Percentiles rank a stretch among this genome's conserved stretches.
Evolutionary conservation across 1,284 basidiomycete genomes (phyloP).

Genomic region (Puccinia polysora): DNA sequence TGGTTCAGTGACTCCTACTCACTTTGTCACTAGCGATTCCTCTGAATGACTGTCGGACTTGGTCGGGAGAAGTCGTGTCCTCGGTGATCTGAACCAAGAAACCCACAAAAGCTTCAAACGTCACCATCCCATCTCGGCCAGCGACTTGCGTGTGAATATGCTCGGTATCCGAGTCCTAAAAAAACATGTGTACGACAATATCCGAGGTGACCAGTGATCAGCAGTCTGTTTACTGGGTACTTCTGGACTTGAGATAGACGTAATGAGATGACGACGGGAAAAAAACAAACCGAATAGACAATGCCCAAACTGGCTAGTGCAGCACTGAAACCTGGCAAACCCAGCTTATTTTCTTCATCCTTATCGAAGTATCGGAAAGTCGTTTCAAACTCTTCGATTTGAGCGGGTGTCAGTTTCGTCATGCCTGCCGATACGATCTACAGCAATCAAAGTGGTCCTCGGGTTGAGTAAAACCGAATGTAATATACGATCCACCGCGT

Average conservation of each 20-base stretch:
- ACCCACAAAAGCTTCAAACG: slow-evolving; percentile 90
- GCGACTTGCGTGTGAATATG: slow-evolving; percentile 78
- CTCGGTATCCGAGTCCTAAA: slow-evolving; percentile 76
- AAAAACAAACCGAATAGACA: slow-evolving; percentile 67
- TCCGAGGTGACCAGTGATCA: neutral
- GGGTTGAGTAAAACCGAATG: no score
- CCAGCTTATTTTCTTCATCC: slow-evolving; percentile 82
- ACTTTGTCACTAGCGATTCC: slow-evolving; percentile 88
- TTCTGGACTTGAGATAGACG: no score
- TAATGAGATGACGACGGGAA: neutral
- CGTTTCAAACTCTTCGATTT: slow-evolving; percentile 92
- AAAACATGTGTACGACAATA: slow-evolving; percentile 4
- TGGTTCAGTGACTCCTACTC: slow-evolving; percentile 47
- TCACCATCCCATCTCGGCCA: slow-evolving; percentile 77
- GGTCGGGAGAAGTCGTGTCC: slow-evolving; percentile 87
- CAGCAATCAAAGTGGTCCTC: neutral
- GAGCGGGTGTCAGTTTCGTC: slow-evolving; percentile 88
- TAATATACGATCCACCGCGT: slow-evolving; percentile 5
- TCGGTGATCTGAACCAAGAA: slow-evolving; percentile 91
- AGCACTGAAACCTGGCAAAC: slow-evolving; percentile 77
- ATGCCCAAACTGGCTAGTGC: slow-evolving; percentile 91
- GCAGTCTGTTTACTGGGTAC: slow-evolving; percentile 5
- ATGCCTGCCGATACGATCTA: slow-evolving; percentile 85
- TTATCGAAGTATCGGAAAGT: slow-evolving; percentile 97
- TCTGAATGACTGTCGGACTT: slow-evolving; percentile 87